These are phyloP conservation scores for Sphaerulina musiva DNA, from an alignment of 2,329 filamentous ascomycete species.

Conservation along the genomic window DNA sequence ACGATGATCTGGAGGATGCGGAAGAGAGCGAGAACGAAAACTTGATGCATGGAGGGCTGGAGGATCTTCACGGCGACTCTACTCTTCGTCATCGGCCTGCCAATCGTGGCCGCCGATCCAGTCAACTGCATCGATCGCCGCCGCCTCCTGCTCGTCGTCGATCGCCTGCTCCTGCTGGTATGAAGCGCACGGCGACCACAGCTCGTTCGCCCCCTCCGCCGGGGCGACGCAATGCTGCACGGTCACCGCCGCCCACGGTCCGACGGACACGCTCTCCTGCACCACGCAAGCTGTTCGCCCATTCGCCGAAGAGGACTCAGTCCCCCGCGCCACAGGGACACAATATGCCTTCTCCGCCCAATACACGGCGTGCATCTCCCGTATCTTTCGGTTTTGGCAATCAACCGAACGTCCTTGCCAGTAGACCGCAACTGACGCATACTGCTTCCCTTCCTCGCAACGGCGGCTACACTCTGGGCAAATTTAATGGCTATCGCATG, in stretches of 20 bases:
- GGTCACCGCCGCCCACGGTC: constrained; percentile 15
- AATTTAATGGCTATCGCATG: constrained; percentile 27
- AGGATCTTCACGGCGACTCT: constrained; percentile 32
- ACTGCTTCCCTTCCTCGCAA: constrained; percentile 84
- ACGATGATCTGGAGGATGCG: constrained; percentile 52
- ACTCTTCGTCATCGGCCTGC: constrained; percentile 37
- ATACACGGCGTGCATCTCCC: constrained; percentile 45
- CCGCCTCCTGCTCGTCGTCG: constrained; percentile 26
- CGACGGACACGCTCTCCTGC: constrained; percentile 32
- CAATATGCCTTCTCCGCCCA: constrained; percentile 60
- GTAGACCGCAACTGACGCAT: constrained; percentile 62
- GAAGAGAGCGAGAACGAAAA: constrained; percentile 57
- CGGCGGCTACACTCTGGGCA: constrained; percentile 53
- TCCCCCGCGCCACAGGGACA: constrained; percentile 35
- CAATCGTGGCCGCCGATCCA: constrained; percentile 12
- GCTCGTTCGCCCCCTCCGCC: constrained; percentile 33
- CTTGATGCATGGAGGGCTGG: constrained; percentile 57
- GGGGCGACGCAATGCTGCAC: constrained; percentile 13
- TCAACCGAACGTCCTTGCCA: constrained; percentile 41
- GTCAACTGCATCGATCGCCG: constrained; percentile 31
- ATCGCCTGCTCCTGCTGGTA: constrained; percentile 36
- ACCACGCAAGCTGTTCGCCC: constrained; percentile 56
- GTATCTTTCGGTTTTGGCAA: constrained; percentile 37
- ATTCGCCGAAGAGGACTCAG: constrained; percentile 61
- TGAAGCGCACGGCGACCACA: constrained; percentile 42